Conservation (phyloP, 1,284 basidiomycete species). For the Puccinia coronata region DNA sequence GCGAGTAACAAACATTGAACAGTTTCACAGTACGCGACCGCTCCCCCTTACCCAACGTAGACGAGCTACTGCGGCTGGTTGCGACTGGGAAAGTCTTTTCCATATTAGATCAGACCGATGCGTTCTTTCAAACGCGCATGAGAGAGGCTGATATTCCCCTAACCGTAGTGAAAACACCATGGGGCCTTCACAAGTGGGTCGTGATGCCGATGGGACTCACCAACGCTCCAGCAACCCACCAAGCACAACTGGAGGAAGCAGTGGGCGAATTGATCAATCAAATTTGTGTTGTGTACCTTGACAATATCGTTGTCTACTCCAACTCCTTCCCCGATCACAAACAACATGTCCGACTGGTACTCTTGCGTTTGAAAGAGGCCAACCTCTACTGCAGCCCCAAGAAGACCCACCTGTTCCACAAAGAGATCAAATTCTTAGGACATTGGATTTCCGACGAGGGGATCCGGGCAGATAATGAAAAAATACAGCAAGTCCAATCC, state of each 20-base stretch:
- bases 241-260: constrained; percentile 49
- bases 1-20: too few relatives aligned
- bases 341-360: background rate
- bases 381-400: constrained; percentile 30
- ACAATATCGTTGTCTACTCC: constrained; percentile 10
- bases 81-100: too few relatives aligned
- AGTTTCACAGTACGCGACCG: too few relatives aligned
- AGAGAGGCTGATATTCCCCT: constrained; percentile 59
- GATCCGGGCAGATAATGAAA: background rate
- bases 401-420: background rate
- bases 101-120: too few relatives aligned
- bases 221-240: too few relatives aligned
- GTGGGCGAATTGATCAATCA: constrained; percentile 2
- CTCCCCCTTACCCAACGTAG: too few relatives aligned
- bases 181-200: constrained; percentile 61
- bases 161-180: constrained; percentile 61
- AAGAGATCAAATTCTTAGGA: constrained; percentile 6
- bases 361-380: background rate
- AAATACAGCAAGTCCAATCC: background rate
- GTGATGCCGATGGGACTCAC: constrained; percentile 63
- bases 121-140: constrained; percentile 59
- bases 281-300: background rate
- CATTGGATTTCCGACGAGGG: constrained; percentile 7
- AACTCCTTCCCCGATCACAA: background rate
- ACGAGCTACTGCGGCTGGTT: too few relatives aligned